phyloP scores from a whole-genome alignment of 768 basidiomycete species.

The Psilocybe cyanescens region DNA sequence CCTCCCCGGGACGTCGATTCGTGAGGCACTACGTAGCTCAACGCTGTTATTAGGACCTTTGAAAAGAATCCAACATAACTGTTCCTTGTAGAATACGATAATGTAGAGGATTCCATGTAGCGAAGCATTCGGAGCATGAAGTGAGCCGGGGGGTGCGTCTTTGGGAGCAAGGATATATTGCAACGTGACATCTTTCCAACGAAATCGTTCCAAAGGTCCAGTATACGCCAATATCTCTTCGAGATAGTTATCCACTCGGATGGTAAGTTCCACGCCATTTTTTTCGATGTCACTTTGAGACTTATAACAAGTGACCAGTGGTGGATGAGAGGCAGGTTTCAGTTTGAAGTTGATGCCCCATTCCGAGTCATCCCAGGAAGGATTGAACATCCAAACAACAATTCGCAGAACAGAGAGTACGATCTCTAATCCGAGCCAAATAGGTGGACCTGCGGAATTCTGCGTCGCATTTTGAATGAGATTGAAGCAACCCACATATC shows the following conservation, averaged over 20 bases:
- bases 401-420: slow-evolving; percentile 12
- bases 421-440: slow-evolving; percentile 17
- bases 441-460: background rate
- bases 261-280: background rate
- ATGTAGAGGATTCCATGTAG: slow-evolving; percentile 13
- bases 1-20: background rate
- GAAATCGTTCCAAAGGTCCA: background rate
- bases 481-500: slow-evolving; percentile 17
- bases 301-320: background rate
- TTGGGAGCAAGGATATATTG: slow-evolving; percentile 9
- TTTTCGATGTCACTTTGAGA: background rate
- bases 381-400: slow-evolving; percentile 17
- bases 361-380: slow-evolving; percentile 7
- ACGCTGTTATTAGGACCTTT: background rate
- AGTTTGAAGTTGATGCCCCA: background rate
- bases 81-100: slow-evolving; percentile 12
- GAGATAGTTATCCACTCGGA: background rate
- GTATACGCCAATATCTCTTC: background rate
- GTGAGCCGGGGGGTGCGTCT: background rate
- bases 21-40: background rate
- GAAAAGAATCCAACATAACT: slow-evolving; percentile 4
- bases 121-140: too few relatives aligned
- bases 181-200: background rate
- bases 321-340: background rate
- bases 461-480: slow-evolving; percentile 2